Base-by-base conservation (phyloP, 495 filamentous ascomycete genomes). In the Parathielavia hyrcaniae region DNA sequence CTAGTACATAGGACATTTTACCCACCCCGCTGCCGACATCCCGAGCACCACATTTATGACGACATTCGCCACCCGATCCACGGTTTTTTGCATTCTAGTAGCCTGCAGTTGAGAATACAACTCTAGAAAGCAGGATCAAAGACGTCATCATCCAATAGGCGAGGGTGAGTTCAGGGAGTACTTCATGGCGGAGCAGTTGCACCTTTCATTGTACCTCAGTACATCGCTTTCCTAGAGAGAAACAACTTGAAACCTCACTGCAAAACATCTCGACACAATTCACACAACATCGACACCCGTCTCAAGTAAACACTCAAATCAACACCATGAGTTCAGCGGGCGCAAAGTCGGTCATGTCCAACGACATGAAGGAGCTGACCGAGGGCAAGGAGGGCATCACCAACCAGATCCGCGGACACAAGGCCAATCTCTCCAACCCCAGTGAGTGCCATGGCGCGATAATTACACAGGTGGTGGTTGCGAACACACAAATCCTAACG, bases 331-430 rank as follows among this genome's bases (percentile, higher is more conserved):
- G 65, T n/a, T 73, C 71, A 8, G 61, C 68, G 20, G 69, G 70
- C 52, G 61, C 67, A n/a, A 72, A 68, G 32, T 74, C 71, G 5
- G 62, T 61, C 56, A 60, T 74, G 55, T 73, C 70, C 40, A 64
- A 67, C 47, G 70, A 74, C 69, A 73, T 74, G 71, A 53, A 71
- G 61, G 71, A 74, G 62, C 57, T 74, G 36, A 59, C 10, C 30
- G 47, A 70, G 47, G 70, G 71, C 44, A 70, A 64, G 64, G 70
- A 74, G 56, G 50, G 64, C n/a, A 68, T 63, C 8, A 64, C 64
- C 38, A 64, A 64, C 40, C 34, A 50, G 14, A 71, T 74, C 26
- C 54, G 62, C 34, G 66, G 68, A 5, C 68, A 70, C 40, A 67
- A 67, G 50, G 64, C 68, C 19, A 70, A 70, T 41, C 48, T 70